Conservation (phyloP, 768 basidiomycete species). For the Pholiota microspora region DNA sequence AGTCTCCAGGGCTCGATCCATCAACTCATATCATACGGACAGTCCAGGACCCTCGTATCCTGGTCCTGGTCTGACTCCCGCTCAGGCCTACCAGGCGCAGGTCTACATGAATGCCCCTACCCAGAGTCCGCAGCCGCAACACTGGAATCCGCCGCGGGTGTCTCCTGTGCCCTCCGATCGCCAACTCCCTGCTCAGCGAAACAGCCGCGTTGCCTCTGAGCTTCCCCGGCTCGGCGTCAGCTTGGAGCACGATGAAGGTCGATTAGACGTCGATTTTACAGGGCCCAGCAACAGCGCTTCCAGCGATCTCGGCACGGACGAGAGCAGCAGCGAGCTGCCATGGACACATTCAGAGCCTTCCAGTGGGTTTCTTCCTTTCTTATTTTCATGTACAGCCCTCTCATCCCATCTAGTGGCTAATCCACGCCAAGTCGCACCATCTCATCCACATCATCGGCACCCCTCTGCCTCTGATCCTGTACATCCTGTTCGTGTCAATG, state of each 20-base stretch:
- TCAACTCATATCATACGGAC: conserved; percentile 44
- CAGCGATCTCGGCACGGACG: conserved; percentile 43
- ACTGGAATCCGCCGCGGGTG: conserved; percentile 23
- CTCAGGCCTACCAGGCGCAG: conserved; percentile 81
- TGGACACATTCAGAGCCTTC: conserved; percentile 48
- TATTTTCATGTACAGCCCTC: conserved; percentile 24
- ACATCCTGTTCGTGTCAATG: conserved; percentile 20
- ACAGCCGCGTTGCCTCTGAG: conserved; percentile 20
- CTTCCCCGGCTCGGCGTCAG: conserved; percentile 36
- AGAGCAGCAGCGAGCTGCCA: conserved; percentile 54
- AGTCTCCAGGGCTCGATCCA: conserved; percentile 48
- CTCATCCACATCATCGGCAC: conserved; percentile 28
- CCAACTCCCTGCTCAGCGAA: conserved; percentile 23
- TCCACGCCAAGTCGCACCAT: conserved; percentile 19
- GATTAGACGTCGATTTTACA: conserved; percentile 57
- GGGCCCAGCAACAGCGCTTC: conserved; percentile 22
- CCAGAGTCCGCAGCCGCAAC: conserved; percentile 14
- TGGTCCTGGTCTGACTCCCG: conserved; percentile 62
- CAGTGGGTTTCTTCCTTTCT: conserved; percentile 32
- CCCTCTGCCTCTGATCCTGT: conserved; percentile 24
- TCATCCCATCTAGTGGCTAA: conserved; percentile 13
- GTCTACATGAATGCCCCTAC: conserved; percentile 51
- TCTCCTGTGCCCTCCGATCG: conserved; percentile 28
- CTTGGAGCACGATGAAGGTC: conserved; percentile 55
- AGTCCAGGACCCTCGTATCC: conserved; percentile 40